Evolutionary conservation across 2,329 filamentous ascomycete species (phyloP), one percentile per base, ranked within the genome.

Genomic region (Alternaria ventricosa): DNA sequence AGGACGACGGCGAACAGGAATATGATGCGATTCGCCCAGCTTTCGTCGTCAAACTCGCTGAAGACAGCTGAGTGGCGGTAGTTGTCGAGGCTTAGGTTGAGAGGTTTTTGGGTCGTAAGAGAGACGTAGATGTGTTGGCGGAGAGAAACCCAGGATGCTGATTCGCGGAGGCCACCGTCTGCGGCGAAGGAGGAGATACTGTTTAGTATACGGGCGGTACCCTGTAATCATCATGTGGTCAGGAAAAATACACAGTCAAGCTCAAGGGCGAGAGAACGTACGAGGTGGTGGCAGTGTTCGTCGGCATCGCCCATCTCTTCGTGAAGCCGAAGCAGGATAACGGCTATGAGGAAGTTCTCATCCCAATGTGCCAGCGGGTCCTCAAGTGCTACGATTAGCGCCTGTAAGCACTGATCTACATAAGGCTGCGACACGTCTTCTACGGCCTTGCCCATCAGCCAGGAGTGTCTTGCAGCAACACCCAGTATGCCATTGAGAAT

Each of bases 321-420:
- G 57, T 85, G 84, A 6, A 85, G 76, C 0, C 84, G 80, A 20
- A 85, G 71, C 6, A 86, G 79, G 9, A 86, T 84, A 0, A 86
- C 83, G 0, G 84, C 82, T 1, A 83, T 79, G 0, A 86, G 73
- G 3, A 85, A 79, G 15, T 81, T 82, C 30, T 84, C 84, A 51
- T 84, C 82, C 68, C 82, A 84, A 2, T 79, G 79, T 1, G 80
- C 74, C 1, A 77, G 76, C 0, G 83, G 81, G 36, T 79, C 78
- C 8, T 82, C 78, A 13, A 86, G 75, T 3, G 82, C 81, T 11
- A 81, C 74, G 3, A 86, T 85, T 6, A 86, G 77, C 11, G 84
- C 72, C 57, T 83, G 79, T 10, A 86, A 74, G 60, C 83, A 85
- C 55, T 81, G 75, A 20, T 82, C 80, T 41, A 84, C 80, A 61